Conservation (phyloP, 805 yeast species). For the Cyberlindnera mycetangii region DNA sequence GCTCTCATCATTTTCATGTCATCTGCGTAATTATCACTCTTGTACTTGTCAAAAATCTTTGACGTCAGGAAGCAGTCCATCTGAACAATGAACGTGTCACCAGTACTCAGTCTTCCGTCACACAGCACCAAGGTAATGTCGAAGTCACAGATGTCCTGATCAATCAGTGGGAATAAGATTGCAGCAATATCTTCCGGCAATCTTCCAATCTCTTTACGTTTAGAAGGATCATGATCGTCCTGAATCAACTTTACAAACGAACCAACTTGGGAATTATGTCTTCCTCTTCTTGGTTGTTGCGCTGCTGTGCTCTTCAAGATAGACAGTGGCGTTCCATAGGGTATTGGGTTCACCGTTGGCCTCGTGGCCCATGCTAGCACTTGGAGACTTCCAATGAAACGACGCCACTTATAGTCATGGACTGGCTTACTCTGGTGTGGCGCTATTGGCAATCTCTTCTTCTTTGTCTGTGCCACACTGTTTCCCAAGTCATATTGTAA, state of each 20-base stretch:
- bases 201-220: slow-evolving; percentile 67
- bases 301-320: slow-evolving; percentile 37
- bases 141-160: slow-evolving; percentile 49
- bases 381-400: slow-evolving; percentile 58
- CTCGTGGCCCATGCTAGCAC: slow-evolving; percentile 72
- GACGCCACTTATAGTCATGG: slow-evolving; percentile 31
- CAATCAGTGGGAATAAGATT: slow-evolving; percentile 63
- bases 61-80: slow-evolving; percentile 61
- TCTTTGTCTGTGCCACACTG: not conserved
- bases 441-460: not conserved
- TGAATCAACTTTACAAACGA: slow-evolving; percentile 33
- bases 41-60: slow-evolving; percentile 24
- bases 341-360: slow-evolving; percentile 48
- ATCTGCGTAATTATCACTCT: slow-evolving; percentile 19
- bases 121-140: slow-evolving; percentile 57
- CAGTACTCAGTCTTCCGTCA: slow-evolving; percentile 59
- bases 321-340: slow-evolving; percentile 42
- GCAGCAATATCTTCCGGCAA: slow-evolving; percentile 67
- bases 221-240: slow-evolving; percentile 23
- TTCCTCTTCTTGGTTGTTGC: slow-evolving; percentile 23
- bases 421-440: not conserved
- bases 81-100: slow-evolving; percentile 72
- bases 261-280: slow-evolving; percentile 28
- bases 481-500: not conserved
- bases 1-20: slow-evolving; percentile 20